phyloP scores from a whole-genome alignment of 768 basidiomycete species.

The Lentinula boryana region DNA sequence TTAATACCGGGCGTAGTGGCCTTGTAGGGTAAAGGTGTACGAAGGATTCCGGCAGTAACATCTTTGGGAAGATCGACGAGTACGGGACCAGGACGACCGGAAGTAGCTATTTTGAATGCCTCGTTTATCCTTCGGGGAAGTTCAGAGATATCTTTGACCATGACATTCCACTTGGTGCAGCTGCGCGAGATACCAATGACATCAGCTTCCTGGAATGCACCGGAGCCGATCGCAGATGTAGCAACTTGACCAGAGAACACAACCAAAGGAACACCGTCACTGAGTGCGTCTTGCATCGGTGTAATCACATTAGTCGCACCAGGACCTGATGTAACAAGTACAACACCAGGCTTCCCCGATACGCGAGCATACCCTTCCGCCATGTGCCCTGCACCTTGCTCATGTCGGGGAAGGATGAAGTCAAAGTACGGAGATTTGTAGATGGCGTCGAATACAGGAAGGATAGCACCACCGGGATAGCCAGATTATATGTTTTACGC shows the following conservation, averaged over 20 bases:
- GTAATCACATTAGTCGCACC: constrained; percentile 98
- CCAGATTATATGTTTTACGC: constrained; percentile 94
- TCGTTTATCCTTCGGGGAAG: constrained; percentile 95
- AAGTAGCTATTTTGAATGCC: constrained; percentile 98
- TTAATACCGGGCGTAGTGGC: constrained; percentile 78
- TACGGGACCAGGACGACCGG: constrained; percentile 95
- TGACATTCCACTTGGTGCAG: constrained; percentile 99
- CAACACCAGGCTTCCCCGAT: constrained; percentile 96
- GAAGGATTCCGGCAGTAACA: constrained; percentile 88
- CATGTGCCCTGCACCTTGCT: constrained; percentile 99
- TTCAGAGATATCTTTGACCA: constrained; percentile 97
- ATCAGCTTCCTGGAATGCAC: constrained; percentile 99
- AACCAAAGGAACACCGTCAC: constrained; percentile 89
- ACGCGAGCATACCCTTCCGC: constrained; percentile 97
- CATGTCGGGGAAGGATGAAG: constrained; percentile 93
- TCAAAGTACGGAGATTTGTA: constrained; percentile 93
- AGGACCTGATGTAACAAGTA: constrained; percentile 96
- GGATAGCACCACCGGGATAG: constrained; percentile 96
- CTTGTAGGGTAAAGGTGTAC: constrained; percentile 78
- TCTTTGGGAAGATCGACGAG: constrained; percentile 99
- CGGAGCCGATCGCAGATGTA: constrained; percentile 97
- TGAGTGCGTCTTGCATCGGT: constrained; percentile 95
- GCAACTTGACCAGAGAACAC: constrained; percentile 99
- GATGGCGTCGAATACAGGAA: constrained; percentile 99
- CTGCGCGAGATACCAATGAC: constrained; percentile 92